Evolutionary conservation across 768 basidiomycete species (phyloP).

Genomic region (Dendrothele bispora): DNA sequence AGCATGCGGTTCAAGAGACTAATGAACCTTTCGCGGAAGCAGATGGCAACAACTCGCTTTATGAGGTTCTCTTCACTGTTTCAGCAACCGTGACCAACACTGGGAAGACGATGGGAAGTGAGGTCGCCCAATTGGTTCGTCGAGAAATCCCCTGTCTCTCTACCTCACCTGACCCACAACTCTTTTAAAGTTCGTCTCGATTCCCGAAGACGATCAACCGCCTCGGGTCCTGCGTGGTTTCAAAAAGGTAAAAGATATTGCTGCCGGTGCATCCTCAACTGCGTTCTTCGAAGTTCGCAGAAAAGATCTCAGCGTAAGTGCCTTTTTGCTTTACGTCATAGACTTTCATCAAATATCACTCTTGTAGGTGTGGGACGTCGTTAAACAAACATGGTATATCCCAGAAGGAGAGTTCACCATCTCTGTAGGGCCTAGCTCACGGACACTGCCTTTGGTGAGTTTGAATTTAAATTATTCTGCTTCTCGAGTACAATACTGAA

Average conservation of each 20-base stretch:
- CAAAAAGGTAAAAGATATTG: constrained; percentile 11
- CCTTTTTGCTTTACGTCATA: too few relatives aligned
- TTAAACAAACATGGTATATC: constrained; percentile 28
- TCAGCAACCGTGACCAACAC: constrained; percentile 16
- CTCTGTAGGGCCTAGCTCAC: constrained; percentile 26
- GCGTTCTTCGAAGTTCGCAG: constrained; percentile 12
- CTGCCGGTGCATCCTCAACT: not conserved
- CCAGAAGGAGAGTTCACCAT: constrained; percentile 31
- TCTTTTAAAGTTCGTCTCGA: constrained; percentile 15
- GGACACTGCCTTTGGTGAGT: constrained; percentile 15
- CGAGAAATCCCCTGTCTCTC: not conserved
- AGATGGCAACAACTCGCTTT: constrained; percentile 1
- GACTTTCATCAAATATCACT: too few relatives aligned
- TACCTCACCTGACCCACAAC: not conserved
- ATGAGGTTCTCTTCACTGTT: constrained; percentile 3
- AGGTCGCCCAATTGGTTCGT: constrained; percentile 25
- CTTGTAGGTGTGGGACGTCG: constrained; percentile 36
- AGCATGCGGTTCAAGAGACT: not conserved
- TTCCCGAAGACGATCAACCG: constrained; percentile 14
- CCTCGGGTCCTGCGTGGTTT: constrained; percentile 25
- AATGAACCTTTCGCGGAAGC: not conserved
- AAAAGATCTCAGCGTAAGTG: constrained; percentile 16
- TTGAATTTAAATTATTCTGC: not conserved
- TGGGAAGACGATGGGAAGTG: constrained; percentile 24
- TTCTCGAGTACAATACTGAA: too few relatives aligned